phyloP scores from a whole-genome alignment of 2,329 filamentous ascomycete species.

The Aspergillus fumigatus region DNA sequence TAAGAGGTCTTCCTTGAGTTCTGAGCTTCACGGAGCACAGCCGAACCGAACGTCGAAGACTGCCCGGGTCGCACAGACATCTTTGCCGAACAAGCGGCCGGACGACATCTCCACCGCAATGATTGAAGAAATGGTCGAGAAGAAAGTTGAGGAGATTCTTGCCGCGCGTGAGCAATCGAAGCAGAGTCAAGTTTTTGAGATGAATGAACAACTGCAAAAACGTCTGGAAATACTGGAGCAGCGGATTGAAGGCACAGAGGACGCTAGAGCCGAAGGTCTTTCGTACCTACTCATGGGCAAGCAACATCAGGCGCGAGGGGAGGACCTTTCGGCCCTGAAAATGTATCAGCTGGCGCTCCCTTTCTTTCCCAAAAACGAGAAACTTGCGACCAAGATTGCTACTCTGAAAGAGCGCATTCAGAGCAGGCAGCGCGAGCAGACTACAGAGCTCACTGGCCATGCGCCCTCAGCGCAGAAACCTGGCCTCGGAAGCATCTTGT shows the following conservation, averaged over 20 bases:
- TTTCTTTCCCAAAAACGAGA: conserved; percentile 81
- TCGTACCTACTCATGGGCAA: conserved; percentile 86
- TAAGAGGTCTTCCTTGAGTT: conserved; percentile 42
- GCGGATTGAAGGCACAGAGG: conserved; percentile 74
- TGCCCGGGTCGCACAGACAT: conserved; percentile 29
- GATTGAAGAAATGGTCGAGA: conserved; percentile 89
- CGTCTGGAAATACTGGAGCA: conserved; percentile 80
- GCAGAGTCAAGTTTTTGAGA: conserved; percentile 44
- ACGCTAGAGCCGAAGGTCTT: conserved; percentile 73
- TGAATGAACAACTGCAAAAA: conserved; percentile 73
- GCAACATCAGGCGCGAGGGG: conserved; percentile 79
- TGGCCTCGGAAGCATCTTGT: conserved; percentile 30
- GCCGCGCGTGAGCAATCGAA: conserved; percentile 61
- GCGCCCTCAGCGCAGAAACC: conserved; percentile 18
- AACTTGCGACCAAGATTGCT: conserved; percentile 58
- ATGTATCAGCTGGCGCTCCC: conserved; percentile 84
- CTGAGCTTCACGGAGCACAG: conserved; percentile 24
- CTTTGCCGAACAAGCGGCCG: conserved; percentile 34
- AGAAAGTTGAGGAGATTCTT: conserved; percentile 83
- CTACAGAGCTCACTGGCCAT: conserved; percentile 11
- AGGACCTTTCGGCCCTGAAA: conserved; percentile 70
- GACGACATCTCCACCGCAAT: conserved; percentile 62
- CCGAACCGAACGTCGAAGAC: conserved; percentile 48
- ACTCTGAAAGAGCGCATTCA: conserved; percentile 49
- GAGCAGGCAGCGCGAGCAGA: conserved; percentile 16